Base-by-base conservation (phyloP, 345 rosid species). In the Camelina laxa region DNA sequence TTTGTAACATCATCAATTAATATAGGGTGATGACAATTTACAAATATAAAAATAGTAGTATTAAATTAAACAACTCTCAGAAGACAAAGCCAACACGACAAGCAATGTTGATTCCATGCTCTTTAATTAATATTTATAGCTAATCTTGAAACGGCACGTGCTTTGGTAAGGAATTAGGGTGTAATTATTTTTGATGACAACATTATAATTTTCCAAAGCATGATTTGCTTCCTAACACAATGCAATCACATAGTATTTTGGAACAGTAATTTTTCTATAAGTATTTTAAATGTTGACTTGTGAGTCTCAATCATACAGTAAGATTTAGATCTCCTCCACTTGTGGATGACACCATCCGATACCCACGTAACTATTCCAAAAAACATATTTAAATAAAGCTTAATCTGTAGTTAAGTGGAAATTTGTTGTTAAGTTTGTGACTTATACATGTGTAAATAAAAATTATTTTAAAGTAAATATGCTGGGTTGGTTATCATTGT, bases 21-120 rank as follows among this genome's bases (percentile, higher is more conserved):
- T 27, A 17, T n/a, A 44, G n/a, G n/a, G n/a, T 19, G 41, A 63
- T 50, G 69, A 69, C 36, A 63, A 14, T 33, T 33, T 51, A 19
- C 11, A 38, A 11, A n/a, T 39, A 24, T 24, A 20, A 69, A 61
- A 45, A 30, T 22, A n/a, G n/a, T n/a, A n/a, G n/a, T n/a, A 67
- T 30, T 60, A 51, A 42, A 42, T 54, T 68, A n/a, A 36, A 36
- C 12, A 71, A 64, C n/a, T 64, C 20, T 70, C 12, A 36, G 60
- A 56, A 19, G 76, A 59, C 67, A 71, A 71, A 49, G 72, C 80
- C 20, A 77, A 70, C 76, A 77, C 76, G 80, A 77, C 80, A 77
- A 77, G 80, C 80, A 77, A 71, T 71, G 80, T 71, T 77, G 76
- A 77, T 77, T 49, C 80, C 71, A 69, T 55, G 10, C 60, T 65